Conservation (phyloP, 2,329 filamentous ascomycete genomes). For the Canariomyces notabilis region DNA sequence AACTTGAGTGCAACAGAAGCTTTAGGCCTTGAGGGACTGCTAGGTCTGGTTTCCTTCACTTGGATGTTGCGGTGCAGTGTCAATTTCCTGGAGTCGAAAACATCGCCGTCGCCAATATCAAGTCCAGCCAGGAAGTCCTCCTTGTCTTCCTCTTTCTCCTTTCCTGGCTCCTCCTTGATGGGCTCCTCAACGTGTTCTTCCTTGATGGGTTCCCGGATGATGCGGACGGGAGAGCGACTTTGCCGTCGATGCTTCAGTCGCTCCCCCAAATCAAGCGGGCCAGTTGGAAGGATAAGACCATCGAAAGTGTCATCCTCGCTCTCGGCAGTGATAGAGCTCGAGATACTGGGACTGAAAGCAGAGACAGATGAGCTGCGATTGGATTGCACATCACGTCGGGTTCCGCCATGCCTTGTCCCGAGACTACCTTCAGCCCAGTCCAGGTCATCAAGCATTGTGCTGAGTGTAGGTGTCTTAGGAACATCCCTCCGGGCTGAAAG, state of each 20-base stretch:
- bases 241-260: constrained; percentile 68
- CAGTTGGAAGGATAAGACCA: constrained; percentile 78
- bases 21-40: constrained; percentile 66
- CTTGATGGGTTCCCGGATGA: constrained; percentile 33
- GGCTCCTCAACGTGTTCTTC: constrained; percentile 10
- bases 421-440: constrained; percentile 94
- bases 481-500: constrained; percentile 58
- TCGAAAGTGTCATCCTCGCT: constrained; percentile 92
- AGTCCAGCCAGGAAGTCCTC: constrained; percentile 85
- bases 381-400: constrained; percentile 71
- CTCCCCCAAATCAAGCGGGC: constrained; percentile 76
- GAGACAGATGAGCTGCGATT: constrained; percentile 82
- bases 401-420: constrained; percentile 85
- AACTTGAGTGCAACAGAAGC: constrained; percentile 85
- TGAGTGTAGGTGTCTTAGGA: constrained; percentile 56
- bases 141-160: constrained; percentile 36
- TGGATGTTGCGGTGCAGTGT: constrained; percentile 90
- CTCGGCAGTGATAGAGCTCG: constrained; percentile 84
- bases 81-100: constrained; percentile 74
- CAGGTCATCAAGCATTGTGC: constrained; percentile 64
- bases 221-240: constrained; percentile 51
- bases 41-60: constrained; percentile 65
- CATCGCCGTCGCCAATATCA: constrained; percentile 77
- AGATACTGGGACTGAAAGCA: constrained; percentile 84
- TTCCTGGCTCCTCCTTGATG: constrained; percentile 33